Conservation (phyloP, 108 stramenopile species). For the Cyclotella baltica region DNA sequence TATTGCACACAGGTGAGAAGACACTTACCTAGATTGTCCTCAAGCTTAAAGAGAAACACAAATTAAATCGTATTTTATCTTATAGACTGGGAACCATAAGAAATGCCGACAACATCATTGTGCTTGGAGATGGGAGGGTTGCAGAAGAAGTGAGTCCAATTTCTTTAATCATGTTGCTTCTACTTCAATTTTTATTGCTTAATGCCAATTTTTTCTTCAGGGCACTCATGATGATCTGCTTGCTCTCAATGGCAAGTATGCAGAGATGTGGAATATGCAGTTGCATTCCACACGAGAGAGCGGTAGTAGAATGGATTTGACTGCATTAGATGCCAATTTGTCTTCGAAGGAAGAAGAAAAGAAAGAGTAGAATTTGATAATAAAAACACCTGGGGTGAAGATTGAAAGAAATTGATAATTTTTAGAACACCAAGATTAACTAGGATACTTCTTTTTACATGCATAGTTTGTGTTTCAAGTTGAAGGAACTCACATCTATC, state of each 20-base stretch:
- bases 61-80: too few relatives aligned
- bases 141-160: slow-evolving; percentile 81
- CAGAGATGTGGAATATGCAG: slow-evolving; percentile 93
- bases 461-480: too few relatives aligned
- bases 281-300: slow-evolving; percentile 49
- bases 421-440: too few relatives aligned
- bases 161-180: not conserved
- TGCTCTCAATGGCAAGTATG: slow-evolving; percentile 79
- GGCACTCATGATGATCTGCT: slow-evolving; percentile 97
- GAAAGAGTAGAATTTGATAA: slow-evolving; percentile 6
- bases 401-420: too few relatives aligned
- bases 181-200: not conserved
- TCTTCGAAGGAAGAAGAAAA: slow-evolving; percentile 1
- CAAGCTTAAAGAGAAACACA: too few relatives aligned
- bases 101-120: slow-evolving; percentile 97
- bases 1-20: slow-evolving; percentile 98
- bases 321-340: slow-evolving; percentile 10
- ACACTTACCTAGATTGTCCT: too few relatives aligned
- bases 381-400: too few relatives aligned
- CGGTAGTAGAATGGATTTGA: slow-evolving; percentile 21
- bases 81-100: slow-evolving; percentile 96
- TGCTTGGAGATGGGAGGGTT: slow-evolving; percentile 90
- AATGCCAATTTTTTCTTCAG: slow-evolving; percentile 15
- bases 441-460: too few relatives aligned
- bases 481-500: not conserved